Base-by-base conservation (phyloP, 2,329 filamentous ascomycete genomes). In the Aspergillus vadensis region DNA sequence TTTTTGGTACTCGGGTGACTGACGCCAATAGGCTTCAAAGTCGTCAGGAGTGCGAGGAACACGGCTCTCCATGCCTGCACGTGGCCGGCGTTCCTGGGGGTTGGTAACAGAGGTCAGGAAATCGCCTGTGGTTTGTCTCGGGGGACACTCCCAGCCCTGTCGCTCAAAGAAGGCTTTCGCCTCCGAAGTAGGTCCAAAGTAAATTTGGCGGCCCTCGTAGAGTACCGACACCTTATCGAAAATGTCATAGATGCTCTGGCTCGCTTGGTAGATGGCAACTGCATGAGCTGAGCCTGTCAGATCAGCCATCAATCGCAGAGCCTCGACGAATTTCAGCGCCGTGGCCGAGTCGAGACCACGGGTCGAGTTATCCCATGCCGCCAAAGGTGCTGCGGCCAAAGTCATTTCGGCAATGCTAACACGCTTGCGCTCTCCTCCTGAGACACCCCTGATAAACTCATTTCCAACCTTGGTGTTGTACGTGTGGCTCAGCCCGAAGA, bases 11-110 rank as follows among this genome's bases (percentile, higher is more conserved):
- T 62, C 57, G 2, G 39, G 44, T 4, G 52, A 57, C 10, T 53
- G 39, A 21, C 36, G 59, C 60, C 60, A 62, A 7, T 12, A 32
- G 1, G 30, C 39, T 5, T 53, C 88, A 65, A 92, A 91, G 2
- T 91, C 89, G 27, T 90, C 87, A 0, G 89, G 79, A 0, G 88
- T 90, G 3, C 86, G 81, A 0, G 89, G 89, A 0, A 88, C 84
- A 51, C 76, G 78, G 59, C 58, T 39, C 39, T 64, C 64, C 17
- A 82, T 87, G 0, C 88, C 88, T 1, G 78, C 65, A 4, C 79
- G 77, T 0, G 84, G 74, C 19, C 78, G 73, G 38, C 88, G 80
- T 72, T 90, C 87, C 0, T 74, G 68, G 0, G 86, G 83, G 65
- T 87, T 88, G 0, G 88, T 90, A 51, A 64, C 59, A 1, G 62